phyloP scores from a whole-genome alignment of 2,329 filamentous ascomycete species.

The Hypoxylon sp. region DNA sequence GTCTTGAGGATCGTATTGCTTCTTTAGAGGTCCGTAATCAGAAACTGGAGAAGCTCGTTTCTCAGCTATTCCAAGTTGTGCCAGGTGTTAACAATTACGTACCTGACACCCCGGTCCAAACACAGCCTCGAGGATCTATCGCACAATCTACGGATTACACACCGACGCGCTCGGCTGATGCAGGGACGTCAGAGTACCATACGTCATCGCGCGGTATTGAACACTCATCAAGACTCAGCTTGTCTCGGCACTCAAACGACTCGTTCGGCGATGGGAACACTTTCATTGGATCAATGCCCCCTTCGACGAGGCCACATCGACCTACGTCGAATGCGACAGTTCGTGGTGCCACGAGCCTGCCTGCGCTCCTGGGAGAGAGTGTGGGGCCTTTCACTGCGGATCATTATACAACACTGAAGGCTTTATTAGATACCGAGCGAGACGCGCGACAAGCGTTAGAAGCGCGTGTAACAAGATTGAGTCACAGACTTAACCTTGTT shows the following conservation, averaged over 20 bases:
- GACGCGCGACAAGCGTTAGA: slow-evolving; percentile 70
- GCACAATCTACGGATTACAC: slow-evolving; percentile 49
- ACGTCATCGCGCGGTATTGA: slow-evolving; percentile 47
- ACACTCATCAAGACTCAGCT: slow-evolving; percentile 52
- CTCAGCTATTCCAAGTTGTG: slow-evolving; percentile 64
- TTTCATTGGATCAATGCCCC: slow-evolving; percentile 60
- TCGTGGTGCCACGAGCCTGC: slow-evolving; percentile 63
- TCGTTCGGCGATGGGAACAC: slow-evolving; percentile 65
- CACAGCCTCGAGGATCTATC: slow-evolving; percentile 47
- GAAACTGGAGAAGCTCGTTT: slow-evolving; percentile 67
- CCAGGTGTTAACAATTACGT: slow-evolving; percentile 58
- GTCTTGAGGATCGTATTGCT: slow-evolving; percentile 67
- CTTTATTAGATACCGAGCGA: slow-evolving; percentile 71
- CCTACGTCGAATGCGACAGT: slow-evolving; percentile 65
- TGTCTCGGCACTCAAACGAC: slow-evolving; percentile 60
- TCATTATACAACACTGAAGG: slow-evolving; percentile 65
- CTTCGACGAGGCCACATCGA: slow-evolving; percentile 50
- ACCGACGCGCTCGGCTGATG: slow-evolving; percentile 48
- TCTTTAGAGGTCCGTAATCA: slow-evolving; percentile 67
- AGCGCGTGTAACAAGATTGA: slow-evolving; percentile 68
- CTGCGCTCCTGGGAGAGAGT: slow-evolving; percentile 56
- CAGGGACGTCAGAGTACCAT: slow-evolving; percentile 54
- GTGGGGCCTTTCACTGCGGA: slow-evolving; percentile 58
- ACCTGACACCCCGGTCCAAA: slow-evolving; percentile 50
- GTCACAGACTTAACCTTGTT: slow-evolving; percentile 64